Base-by-base conservation (phyloP, 805 yeast genomes). In the Candida silvicultrix region DNA sequence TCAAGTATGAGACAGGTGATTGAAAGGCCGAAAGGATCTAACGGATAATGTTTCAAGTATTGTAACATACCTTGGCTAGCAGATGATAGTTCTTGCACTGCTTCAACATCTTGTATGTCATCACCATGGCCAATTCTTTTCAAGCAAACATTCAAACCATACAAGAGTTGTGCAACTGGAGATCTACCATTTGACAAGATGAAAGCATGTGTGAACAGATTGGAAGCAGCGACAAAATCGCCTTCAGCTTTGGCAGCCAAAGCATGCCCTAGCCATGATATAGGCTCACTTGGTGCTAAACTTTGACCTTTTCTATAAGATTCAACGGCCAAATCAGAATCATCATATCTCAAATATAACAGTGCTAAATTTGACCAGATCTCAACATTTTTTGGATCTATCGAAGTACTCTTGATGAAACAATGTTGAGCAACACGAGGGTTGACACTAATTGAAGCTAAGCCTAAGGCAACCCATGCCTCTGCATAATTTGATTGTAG, bases 361-460 rank as follows among this genome's bases (percentile, higher is more conserved):
- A 85, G 75, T 0, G 95, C 97, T 47, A 94, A 67, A 54, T 88
- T 87, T 15, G 82, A 74, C 97, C 97, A 94, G 5, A 82, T 75
- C 16, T 67, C 67, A 4, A 83, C 77, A 46, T 85, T 86, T 44
- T 78, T 77, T 7, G 85, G 77, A 41, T 86, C 83, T 36, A 89
- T 64, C 0, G 86, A 73, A 2, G 82, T 66, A 0, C 97, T 90
- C 51, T 87, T 84, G 55, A 94, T 85, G 56, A 86, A 88, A 62
- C 97, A 89, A 66, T 94, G 99, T 64, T 94, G 99, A 0, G 97
- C 72, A 7, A 88, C 85, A 41, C 77, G 74, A 0, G 92, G 82
- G 52, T 80, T 85, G 4, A 71, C 64, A 3, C 78, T 66, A 45
- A 82, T 73, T 8, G 88, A 78, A 0, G 89, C 85, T 46, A 84